Conservation (phyloP, 176 grass and related monocot genomes). For the Pontederia crassipes region DNA sequence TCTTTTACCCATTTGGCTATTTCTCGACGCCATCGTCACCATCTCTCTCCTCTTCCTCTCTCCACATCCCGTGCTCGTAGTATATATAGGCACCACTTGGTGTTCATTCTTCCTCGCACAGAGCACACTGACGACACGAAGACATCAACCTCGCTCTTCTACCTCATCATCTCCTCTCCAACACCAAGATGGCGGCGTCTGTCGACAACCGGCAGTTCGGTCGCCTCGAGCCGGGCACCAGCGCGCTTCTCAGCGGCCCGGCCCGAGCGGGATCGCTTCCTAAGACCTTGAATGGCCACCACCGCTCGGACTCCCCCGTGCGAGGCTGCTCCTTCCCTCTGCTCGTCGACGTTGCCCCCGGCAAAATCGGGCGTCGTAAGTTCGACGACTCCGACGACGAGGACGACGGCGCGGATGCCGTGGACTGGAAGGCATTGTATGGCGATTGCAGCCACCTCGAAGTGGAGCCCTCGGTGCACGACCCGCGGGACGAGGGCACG, state of each 20-base stretch:
- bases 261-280: not conserved
- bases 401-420: conserved; percentile 25
- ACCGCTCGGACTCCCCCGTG: conserved; percentile 34
- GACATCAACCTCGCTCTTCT: too few species aligned
- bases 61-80: too few species aligned
- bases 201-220: conserved; percentile 36
- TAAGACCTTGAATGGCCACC: not conserved
- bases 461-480: conserved; percentile 27
- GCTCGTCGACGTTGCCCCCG: conserved; percentile 22
- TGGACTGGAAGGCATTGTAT: conserved; percentile 36
- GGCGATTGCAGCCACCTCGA: conserved; percentile 16
- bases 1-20: too few species aligned
- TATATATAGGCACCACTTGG: not conserved
- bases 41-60: too few species aligned
- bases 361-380: not conserved
- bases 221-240: not conserved
- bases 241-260: too few species aligned
- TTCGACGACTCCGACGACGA: conserved; percentile 32
- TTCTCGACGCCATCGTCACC: too few species aligned
- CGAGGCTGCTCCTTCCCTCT: conserved; percentile 39
- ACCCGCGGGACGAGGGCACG: conserved; percentile 55
- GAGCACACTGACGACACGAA: too few species aligned
- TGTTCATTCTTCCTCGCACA: too few species aligned
- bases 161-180: too few species aligned
- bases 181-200: conserved; percentile 28